phyloP scores from a whole-genome alignment of 495 filamentous ascomycete species.

The Friedmanniomyces simplex region DNA sequence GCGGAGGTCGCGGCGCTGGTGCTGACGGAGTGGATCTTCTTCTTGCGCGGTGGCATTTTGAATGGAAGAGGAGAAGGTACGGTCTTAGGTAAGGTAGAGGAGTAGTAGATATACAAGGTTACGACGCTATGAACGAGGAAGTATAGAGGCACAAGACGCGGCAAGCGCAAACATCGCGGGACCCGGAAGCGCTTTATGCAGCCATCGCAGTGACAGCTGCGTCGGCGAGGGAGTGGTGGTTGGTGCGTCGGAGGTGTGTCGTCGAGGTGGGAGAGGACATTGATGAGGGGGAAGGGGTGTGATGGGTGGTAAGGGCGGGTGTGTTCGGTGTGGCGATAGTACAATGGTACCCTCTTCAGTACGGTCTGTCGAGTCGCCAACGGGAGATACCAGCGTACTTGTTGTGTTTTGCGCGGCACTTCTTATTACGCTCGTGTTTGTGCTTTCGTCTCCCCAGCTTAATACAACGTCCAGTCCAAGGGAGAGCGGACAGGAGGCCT shows the following conservation, averaged over 20 bases:
- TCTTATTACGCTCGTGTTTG: constrained; percentile 47
- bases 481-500: constrained; percentile 41
- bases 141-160: constrained; percentile 5
- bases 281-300: no score
- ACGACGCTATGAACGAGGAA: background rate
- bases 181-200: constrained; percentile 22
- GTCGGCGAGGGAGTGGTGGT: constrained; percentile 19
- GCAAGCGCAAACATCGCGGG: constrained; percentile 5
- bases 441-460: constrained; percentile 57
- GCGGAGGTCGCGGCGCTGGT: constrained; percentile 5
- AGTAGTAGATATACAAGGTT: background rate
- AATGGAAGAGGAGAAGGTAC: background rate
- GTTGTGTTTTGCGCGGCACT: constrained; percentile 27
- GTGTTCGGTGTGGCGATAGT: no score
- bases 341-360: no score
- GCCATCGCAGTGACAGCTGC: constrained; percentile 23
- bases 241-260: background rate
- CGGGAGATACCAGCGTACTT: background rate
- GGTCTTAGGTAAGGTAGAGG: background rate
- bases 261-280: no score
- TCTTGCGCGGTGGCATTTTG: constrained; percentile 1
- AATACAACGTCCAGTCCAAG: constrained; percentile 52
- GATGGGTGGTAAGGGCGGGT: no score
- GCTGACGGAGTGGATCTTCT: background rate
- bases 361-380: background rate